Conservation (phyloP, 257 asterid species). For the Nicotiana knightiana region DNA sequence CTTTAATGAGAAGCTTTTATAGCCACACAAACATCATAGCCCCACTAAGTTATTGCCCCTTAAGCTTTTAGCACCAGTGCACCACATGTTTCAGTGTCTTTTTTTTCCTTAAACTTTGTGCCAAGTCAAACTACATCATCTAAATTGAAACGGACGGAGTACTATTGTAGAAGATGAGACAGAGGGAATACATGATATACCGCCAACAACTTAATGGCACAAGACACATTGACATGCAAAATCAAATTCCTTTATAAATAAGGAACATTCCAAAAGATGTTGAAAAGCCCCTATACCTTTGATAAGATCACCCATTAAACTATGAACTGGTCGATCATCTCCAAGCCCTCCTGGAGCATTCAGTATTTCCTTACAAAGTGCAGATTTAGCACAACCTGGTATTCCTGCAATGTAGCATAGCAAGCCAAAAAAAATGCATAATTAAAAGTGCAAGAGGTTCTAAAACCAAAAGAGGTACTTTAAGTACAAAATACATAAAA, state of each 20-base stretch:
- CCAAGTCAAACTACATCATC: too few relatives aligned
- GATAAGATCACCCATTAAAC: constrained; percentile 95
- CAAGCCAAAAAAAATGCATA: constrained; percentile 23
- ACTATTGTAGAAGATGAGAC: background rate
- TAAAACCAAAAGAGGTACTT: background rate
- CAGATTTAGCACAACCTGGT: constrained; percentile 99
- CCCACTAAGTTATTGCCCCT: too few relatives aligned
- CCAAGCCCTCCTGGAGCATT: constrained; percentile 64
- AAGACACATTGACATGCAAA: constrained; percentile 5
- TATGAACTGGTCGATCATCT: constrained; percentile 83
- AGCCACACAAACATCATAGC: too few relatives aligned
- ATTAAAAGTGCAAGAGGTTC: background rate
- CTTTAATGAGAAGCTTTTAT: too few relatives aligned
- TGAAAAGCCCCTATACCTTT: constrained; percentile 50
- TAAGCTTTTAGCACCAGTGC: too few relatives aligned
- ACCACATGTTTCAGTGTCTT: too few relatives aligned
- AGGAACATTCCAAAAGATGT: background rate
- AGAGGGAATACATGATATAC: background rate
- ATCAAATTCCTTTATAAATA: background rate
- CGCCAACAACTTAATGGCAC: background rate
- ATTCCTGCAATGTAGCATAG: constrained; percentile 48
- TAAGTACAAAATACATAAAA: background rate
- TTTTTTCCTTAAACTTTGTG: too few relatives aligned
- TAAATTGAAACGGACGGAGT: too few relatives aligned
- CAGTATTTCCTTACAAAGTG: constrained; percentile 82